phyloP scores from a whole-genome alignment of 345 rosid genomes.

The Arabidopsis suecica region DNA sequence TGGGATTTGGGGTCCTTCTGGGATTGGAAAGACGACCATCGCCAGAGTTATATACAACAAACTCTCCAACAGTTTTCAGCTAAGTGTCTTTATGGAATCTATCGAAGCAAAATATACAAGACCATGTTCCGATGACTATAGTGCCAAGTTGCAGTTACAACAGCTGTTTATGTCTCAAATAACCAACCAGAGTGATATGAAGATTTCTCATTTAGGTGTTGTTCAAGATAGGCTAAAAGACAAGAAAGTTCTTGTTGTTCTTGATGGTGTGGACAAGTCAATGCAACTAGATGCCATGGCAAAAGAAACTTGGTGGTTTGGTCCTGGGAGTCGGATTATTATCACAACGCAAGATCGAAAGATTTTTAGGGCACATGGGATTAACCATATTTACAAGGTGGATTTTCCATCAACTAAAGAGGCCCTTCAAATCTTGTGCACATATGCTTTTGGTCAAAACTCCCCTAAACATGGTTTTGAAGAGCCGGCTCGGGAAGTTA shows the following conservation, averaged over 20 bases:
- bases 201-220: not conserved
- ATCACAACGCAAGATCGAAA: not conserved
- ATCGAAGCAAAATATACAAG: not conserved
- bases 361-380: not conserved
- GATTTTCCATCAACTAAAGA: not conserved
- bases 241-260: conserved; percentile 5
- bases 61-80: not conserved
- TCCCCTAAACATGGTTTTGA: not conserved
- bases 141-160: not conserved
- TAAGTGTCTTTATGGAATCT: no score
- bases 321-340: conserved; percentile 7
- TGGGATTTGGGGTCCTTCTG: conserved; percentile 8
- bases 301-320: not conserved
- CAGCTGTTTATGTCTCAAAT: not conserved
- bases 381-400: not conserved
- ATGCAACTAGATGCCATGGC: not conserved
- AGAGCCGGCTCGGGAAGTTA: not conserved
- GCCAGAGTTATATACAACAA: not conserved
- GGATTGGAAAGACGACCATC: conserved; percentile 1
- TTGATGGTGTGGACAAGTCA: not conserved
- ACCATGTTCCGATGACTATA: not conserved
- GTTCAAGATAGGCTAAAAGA: not conserved
- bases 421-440: not conserved
- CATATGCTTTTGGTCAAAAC: not conserved
- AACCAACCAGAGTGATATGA: not conserved